Base-by-base conservation (phyloP, 2,329 filamentous ascomycete species). In the Venturia effusa region DNA sequence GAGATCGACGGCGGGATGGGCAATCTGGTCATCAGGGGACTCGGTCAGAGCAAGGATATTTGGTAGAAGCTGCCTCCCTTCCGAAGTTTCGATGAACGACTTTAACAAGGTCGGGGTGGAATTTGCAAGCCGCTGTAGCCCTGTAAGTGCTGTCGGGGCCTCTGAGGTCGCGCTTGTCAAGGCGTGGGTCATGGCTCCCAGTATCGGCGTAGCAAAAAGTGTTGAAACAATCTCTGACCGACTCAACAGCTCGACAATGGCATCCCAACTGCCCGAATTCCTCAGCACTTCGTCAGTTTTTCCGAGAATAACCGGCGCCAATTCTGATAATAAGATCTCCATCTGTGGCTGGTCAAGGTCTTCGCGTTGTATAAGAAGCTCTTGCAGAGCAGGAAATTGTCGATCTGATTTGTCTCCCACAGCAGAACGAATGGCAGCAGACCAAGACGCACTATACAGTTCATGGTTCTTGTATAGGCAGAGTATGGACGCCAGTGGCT, bases 401-500 rank as follows among this genome's bases (percentile, higher is more conserved):
- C 64, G 65, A 13, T 70, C 65, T 7, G 71, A 73, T 30, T 74
- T 70, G 0, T 68, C 71, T 34, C 69, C 68, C 19, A 76, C 61
- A 6, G 70, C 65, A 3, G 66, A 62, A 60, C 72, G 74, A 8
- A 76, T 66, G n/a, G 69, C 67, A 7, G 66, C 67, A 60, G 64
- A 71, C 73, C 71, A 78, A 13, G 68, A 68, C 45, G 66, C 64
- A 61, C 71, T 69, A 65, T 74, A 76, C 41, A 61, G 65, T 15
- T 61, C 43, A 7, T 67, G n/a, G 15, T 72, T 68, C 5, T 71
- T 69, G 32, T 75, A 77, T 0, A 81, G 73, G 59, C 86, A 81
- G 0, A 96, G 77, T 13, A 86, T 84, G 0, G 86, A 83, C 8
- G 92, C 77, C 0, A 96, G 73, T 61, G 87, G 82, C 1, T 82